phyloP scores from a whole-genome alignment of 192 early-diverging fungal genomes.

The Linnemannia schmuckeri region DNA sequence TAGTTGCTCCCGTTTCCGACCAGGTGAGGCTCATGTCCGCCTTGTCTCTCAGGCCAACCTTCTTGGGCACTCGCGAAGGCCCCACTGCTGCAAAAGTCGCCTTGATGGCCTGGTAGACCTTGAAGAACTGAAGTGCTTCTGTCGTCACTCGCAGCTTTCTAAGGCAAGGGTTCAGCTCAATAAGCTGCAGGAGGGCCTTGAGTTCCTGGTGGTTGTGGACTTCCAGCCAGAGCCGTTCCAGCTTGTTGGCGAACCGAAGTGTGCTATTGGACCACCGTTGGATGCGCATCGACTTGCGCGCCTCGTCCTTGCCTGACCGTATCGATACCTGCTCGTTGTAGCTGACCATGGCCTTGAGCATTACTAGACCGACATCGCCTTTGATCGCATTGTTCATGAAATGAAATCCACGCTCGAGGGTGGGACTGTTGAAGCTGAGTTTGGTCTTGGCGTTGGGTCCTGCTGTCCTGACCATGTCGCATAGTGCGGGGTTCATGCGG shows the following conservation, averaged over 20 bases:
- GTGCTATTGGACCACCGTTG: slow-evolving; percentile 13
- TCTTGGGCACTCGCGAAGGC: background rate
- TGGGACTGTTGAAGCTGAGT: slow-evolving; percentile 16
- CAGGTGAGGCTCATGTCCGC: slow-evolving; percentile 7
- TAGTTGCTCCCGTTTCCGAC: slow-evolving; percentile 4
- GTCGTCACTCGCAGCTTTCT: slow-evolving; percentile 18
- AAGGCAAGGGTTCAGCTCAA: slow-evolving; percentile 16
- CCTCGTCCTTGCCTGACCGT: background rate
- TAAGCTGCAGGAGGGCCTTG: slow-evolving; percentile 2
- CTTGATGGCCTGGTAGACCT: slow-evolving; percentile 19
- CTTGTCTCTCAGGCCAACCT: slow-evolving; percentile 1
- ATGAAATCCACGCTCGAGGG: slow-evolving; percentile 20
- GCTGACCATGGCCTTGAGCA: slow-evolving; percentile 18
- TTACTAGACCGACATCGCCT: slow-evolving; percentile 11
- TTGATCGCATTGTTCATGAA: slow-evolving; percentile 22
- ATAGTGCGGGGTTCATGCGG: slow-evolving; percentile 14
- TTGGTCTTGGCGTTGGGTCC: slow-evolving; percentile 13
- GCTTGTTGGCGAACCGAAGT: slow-evolving; percentile 17
- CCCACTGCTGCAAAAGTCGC: background rate
- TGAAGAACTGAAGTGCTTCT: slow-evolving; percentile 13
- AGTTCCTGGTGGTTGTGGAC: slow-evolving; percentile 10
- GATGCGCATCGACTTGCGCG: slow-evolving; percentile 15
- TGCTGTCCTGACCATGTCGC: slow-evolving; percentile 24
- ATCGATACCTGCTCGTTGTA: slow-evolving; percentile 5
- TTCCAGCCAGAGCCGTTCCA: slow-evolving; percentile 22